phyloP scores from a whole-genome alignment of 805 yeast species.

The Schizosaccharomyces lindneri region DNA sequence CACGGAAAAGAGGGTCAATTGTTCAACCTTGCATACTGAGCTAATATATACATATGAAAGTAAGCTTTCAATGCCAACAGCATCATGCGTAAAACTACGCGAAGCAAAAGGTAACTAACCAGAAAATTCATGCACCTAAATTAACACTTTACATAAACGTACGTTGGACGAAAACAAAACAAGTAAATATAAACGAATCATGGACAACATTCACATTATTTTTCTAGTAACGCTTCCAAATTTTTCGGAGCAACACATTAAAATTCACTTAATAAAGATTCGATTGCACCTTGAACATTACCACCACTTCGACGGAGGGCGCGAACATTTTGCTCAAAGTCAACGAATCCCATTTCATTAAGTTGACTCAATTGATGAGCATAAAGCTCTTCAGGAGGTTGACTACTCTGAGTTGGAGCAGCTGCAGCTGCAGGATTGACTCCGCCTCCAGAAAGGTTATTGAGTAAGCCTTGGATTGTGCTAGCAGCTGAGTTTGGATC shows the following conservation, averaged over 20 bases:
- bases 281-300: slow-evolving; percentile 88
- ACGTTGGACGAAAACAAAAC: no score
- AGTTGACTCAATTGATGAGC: slow-evolving; percentile 47
- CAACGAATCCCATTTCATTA: slow-evolving; percentile 70
- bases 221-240: neutral
- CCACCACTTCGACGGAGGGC: slow-evolving; percentile 93
- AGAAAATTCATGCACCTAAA: no score
- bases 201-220: no score
- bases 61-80: no score
- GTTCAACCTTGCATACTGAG: no score
- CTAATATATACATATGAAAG: no score
- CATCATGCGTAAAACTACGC: no score
- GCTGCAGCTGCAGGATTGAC: slow-evolving; percentile 7
- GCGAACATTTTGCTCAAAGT: slow-evolving; percentile 72
- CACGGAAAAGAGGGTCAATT: no score
- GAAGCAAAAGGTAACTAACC: no score
- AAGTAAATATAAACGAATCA: no score
- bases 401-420: slow-evolving; percentile 26
- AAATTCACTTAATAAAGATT: slow-evolving; percentile 43
- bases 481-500: slow-evolving; percentile 3
- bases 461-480: slow-evolving; percentile 5
- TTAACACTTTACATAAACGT: no score
- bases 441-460: slow-evolving; percentile 6
- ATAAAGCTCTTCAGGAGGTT: slow-evolving; percentile 63
- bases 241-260: neutral